These are phyloP conservation scores for Murraya paniculata DNA, from an alignment of 345 rosid species.

Conservation along the genomic window DNA sequence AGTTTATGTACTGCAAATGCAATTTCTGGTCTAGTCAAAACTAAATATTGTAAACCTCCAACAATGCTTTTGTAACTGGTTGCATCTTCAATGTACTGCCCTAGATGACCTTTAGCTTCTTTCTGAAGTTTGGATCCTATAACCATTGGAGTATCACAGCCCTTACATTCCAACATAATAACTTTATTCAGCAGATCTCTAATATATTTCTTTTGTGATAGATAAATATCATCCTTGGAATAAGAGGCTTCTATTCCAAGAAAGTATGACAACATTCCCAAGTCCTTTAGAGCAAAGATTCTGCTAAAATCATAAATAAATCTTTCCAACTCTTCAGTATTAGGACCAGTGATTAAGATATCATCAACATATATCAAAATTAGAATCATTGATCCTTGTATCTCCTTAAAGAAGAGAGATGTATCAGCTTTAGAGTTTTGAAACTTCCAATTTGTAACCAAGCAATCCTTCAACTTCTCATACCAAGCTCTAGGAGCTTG, in stretches of 20 bases:
- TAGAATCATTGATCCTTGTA: not conserved
- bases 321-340: not conserved
- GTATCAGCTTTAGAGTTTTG: not conserved
- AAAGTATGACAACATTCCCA: not conserved
- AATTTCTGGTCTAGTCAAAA: no score
- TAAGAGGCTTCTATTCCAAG: not conserved
- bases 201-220: not conserved
- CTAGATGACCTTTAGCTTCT: no score
- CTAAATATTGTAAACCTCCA: no score
- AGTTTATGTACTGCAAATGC: no score
- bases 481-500: no score
- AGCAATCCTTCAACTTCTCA: not conserved
- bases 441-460: not conserved
- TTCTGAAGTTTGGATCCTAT: not conserved
- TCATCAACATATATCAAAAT: not conserved
- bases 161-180: not conserved
- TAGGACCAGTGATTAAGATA: not conserved
- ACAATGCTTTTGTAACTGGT: no score
- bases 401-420: not conserved
- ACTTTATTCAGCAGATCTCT: not conserved
- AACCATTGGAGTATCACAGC: not conserved
- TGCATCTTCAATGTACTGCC: no score
- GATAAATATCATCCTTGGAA: not conserved
- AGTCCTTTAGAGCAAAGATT: not conserved
- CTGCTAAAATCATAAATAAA: no score